Base-by-base conservation (phyloP, 441 rosid species). In the Euphorbia corollata region DNA sequence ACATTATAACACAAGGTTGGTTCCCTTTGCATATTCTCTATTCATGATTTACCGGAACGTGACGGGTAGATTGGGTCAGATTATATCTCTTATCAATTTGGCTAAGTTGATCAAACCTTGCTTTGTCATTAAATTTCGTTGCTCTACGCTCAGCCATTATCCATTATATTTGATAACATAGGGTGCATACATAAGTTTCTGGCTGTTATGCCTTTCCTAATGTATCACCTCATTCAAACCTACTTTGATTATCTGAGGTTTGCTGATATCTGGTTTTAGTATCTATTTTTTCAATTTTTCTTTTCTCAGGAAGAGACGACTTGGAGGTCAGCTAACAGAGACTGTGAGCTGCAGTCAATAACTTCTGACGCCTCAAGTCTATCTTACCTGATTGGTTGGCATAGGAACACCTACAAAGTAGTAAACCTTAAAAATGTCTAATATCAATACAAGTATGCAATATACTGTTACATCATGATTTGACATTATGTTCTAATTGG, bases 271-370 rank as follows among this genome's bases (percentile, higher is more conserved):
- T 27, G 32, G 32, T 27, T 27, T 27, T 27, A 27, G 32, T 27
- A 27, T 45, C 36, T 56, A 53, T 55, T 8, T 9, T 38, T 4
- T 57, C 6, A 57, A 4, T 61, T 55, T 50, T 23, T 34, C 58
- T n/a, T 56, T 22, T 55, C 32, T 63, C 15, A 65, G 79, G 58
- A 38, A 65, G 66, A 71, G 64, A 69, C 48, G 60, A 56, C 50
- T 74, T 36, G 11, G 65, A 77, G 69, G 68, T 77, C 79, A 72
- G 68, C 53, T 24, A 69, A 11, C 24, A 38, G 67, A 48, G 45
- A 59, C 48, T 24, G 18, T 2, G 10, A 30, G 19, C 27, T 62
- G 27, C 32, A 30, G 41, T 34, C 20, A 54, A 71, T 67, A 34
- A 68, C 55, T 22, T 43, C 6, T 48, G 19, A 34, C 30, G 34